Conservation (phyloP, 208 protist genomes). For the Vickermania ingenoplastis region DNA sequence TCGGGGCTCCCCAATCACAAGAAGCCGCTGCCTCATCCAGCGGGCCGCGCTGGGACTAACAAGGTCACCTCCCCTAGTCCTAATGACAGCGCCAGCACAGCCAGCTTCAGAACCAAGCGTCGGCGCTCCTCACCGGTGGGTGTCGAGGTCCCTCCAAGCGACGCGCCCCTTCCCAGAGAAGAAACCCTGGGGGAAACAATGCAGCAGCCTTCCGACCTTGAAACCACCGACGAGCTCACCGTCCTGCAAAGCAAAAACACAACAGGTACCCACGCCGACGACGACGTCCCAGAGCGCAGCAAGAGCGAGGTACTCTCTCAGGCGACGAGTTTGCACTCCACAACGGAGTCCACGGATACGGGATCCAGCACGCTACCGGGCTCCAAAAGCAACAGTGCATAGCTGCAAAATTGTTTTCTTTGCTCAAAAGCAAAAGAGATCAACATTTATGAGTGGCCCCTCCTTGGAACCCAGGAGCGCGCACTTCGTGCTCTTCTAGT, state of each 20-base stretch:
- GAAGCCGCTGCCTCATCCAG: too few species aligned
- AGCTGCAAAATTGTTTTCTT: too few species aligned
- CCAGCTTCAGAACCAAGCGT: background rate
- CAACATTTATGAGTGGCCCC: too few species aligned
- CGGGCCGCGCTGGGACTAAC: too few species aligned
- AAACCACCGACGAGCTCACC: background rate
- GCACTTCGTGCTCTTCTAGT: too few species aligned
- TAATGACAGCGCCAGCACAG: background rate
- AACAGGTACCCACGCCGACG: background rate
- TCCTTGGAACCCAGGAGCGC: too few species aligned
- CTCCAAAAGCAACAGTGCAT: too few species aligned
- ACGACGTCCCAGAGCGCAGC: background rate
- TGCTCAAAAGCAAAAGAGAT: too few species aligned
- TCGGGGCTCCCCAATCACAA: too few species aligned
- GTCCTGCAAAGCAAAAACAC: background rate
- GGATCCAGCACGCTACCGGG: too few species aligned
- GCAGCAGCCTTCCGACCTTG: background rate
- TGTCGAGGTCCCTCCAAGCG: background rate
- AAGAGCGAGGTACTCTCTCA: background rate
- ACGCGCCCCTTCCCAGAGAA: background rate
- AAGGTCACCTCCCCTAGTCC: too few species aligned
- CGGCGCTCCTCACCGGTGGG: background rate
- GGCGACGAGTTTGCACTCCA: background rate
- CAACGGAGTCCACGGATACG: background rate
- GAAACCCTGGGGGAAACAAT: background rate